phyloP scores from a whole-genome alignment of 2,329 filamentous ascomycete genomes.

The Neofusicoccum kwambonambiense region DNA sequence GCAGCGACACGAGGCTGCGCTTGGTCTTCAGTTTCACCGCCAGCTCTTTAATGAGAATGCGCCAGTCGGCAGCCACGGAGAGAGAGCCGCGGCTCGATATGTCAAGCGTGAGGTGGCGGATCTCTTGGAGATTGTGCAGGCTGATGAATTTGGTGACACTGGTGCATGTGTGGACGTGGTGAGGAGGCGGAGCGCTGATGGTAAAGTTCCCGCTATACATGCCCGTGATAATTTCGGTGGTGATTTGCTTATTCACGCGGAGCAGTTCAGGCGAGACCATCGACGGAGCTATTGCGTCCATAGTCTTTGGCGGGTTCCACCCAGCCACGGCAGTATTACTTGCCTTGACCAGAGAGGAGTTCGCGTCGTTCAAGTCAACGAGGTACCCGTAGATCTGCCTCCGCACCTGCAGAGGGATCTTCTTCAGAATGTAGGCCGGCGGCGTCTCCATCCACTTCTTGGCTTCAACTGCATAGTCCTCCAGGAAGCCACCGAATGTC shows the following conservation, averaged over 20 bases:
- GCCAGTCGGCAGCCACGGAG: background rate
- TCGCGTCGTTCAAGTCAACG: constrained; percentile 13
- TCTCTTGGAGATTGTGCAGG: background rate
- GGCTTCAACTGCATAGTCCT: background rate
- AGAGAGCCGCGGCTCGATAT: background rate
- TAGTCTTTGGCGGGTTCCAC: constrained; percentile 5
- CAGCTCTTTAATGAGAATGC: background rate
- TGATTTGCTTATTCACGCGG: background rate
- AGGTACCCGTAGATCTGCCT: background rate
- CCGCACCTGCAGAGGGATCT: background rate
- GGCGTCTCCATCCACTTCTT: constrained; percentile 14
- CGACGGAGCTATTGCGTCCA: constrained; percentile 11
- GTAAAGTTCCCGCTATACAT: background rate
- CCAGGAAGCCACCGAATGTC: constrained; percentile 10
- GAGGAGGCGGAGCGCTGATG: constrained; percentile 7
- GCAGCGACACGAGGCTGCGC: background rate
- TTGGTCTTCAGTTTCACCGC: background rate
- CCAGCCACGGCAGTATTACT: background rate
- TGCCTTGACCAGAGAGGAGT: constrained; percentile 1
- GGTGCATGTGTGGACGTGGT: constrained; percentile 3
- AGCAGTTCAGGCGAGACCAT: background rate
- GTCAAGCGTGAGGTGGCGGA: constrained; percentile 7
- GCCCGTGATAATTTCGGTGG: background rate
- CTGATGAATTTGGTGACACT: constrained; percentile 8
- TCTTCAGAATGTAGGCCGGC: constrained; percentile 10